Evolutionary conservation across 192 early-diverging fungal genomes (phyloP).

Genomic region (Spizellomyces punctatus): DNA sequence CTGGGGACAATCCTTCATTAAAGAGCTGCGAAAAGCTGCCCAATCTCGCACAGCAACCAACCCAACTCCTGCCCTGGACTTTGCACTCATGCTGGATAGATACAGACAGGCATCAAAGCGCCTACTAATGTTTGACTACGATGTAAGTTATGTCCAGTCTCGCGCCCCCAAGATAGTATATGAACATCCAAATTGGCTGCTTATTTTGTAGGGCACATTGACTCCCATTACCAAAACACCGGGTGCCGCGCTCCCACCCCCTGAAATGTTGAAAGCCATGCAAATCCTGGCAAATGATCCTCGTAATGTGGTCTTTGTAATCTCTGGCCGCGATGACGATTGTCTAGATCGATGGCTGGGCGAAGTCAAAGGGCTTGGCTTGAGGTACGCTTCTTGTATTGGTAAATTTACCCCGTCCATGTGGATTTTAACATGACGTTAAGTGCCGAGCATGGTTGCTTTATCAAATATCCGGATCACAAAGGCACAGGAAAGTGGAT

Average conservation of each 20-base stretch:
- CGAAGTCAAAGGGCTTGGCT: constrained; percentile 71
- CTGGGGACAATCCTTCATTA: constrained; percentile 85
- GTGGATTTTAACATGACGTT: constrained; percentile 28
- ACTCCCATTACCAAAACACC: constrained; percentile 89
- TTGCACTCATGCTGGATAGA: constrained; percentile 27
- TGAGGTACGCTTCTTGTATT: constrained; percentile 29
- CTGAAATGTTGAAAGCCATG: constrained; percentile 80
- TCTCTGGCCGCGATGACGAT: constrained; percentile 88
- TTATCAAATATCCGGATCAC: constrained; percentile 80
- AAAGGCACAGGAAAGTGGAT: constrained; percentile 55
- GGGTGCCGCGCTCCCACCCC: constrained; percentile 76
- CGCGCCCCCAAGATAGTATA: not conserved
- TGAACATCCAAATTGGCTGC: not conserved
- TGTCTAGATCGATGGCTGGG: constrained; percentile 87
- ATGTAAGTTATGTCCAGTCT: constrained; percentile 49
- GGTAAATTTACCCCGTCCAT: not conserved
- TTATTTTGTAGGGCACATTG: constrained; percentile 74
- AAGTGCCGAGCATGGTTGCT: constrained; percentile 94
- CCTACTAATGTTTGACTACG: constrained; percentile 93
- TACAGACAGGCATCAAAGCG: constrained; percentile 70
- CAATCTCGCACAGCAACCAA: constrained; percentile 47
- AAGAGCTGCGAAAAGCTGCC: constrained; percentile 64
- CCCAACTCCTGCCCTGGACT: constrained; percentile 54
- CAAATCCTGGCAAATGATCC: constrained; percentile 71
- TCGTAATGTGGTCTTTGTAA: constrained; percentile 83